Conservation (phyloP, 768 basidiomycete genomes). For the Boletus rufocinnamomeus region DNA sequence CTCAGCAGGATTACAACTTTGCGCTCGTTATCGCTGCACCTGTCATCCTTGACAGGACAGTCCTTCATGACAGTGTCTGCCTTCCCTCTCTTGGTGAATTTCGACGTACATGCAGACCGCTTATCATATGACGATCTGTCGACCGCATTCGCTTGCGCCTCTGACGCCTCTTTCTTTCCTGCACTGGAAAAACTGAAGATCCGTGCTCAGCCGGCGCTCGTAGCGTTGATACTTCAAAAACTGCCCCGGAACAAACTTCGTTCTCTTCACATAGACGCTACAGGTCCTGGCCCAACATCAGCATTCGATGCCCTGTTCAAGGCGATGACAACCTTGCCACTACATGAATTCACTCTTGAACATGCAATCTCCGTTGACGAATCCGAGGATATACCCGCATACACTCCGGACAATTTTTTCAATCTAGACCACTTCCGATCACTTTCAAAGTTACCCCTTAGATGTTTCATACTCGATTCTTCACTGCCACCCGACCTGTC, state of each 20-base stretch:
- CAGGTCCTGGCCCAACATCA: slow-evolving; percentile 26
- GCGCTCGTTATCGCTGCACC: slow-evolving; percentile 40
- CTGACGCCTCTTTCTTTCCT: slow-evolving; percentile 32
- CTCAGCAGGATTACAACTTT: slow-evolving; percentile 39
- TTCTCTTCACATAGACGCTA: slow-evolving; percentile 43
- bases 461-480: slow-evolving; percentile 41
- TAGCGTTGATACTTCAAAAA: slow-evolving; percentile 37
- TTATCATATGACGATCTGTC: slow-evolving; percentile 32
- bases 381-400: slow-evolving; percentile 35
- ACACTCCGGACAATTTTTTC: slow-evolving; percentile 16
- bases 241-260: slow-evolving; percentile 37
- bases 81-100: slow-evolving; percentile 40
- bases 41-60: slow-evolving; percentile 41
- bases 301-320: slow-evolving; percentile 41
- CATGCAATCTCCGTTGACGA: slow-evolving; percentile 33
- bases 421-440: slow-evolving; percentile 36
- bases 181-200: slow-evolving; percentile 43
- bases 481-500: slow-evolving; percentile 40
- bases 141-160: background rate
- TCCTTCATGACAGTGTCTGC: slow-evolving; percentile 40
- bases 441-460: slow-evolving; percentile 39
- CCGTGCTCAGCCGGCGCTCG: slow-evolving; percentile 38
- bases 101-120: slow-evolving; percentile 48
- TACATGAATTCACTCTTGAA: slow-evolving; percentile 44
- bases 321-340: slow-evolving; percentile 33